A percentile compares a stretch with the other conserved stretches of the same genome.
These are phyloP conservation scores for Hypoxylon trugodes DNA, from an alignment of 495 filamentous ascomycete genomes.

Conservation along the genomic window DNA sequence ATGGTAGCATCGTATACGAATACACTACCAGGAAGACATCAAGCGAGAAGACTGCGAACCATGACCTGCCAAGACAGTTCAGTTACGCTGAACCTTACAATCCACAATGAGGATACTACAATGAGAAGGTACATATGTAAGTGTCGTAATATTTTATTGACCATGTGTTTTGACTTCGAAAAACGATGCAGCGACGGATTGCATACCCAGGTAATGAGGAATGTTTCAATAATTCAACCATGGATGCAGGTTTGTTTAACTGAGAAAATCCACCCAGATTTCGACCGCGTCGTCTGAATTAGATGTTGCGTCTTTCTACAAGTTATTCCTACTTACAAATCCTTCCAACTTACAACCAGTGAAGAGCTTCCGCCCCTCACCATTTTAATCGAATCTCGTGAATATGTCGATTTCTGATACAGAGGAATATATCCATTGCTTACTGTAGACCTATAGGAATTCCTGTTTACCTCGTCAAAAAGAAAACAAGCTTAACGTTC, in stretches of 20 bases:
- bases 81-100: constrained; percentile 9
- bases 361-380: constrained; percentile 9
- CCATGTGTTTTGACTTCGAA: constrained; percentile 12
- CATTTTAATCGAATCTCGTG: constrained; percentile 1
- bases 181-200: background rate
- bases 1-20: constrained; percentile 19
- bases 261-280: constrained; percentile 7
- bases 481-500: background rate
- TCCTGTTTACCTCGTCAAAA: constrained; percentile 2
- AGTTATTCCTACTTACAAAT: constrained; percentile 7
- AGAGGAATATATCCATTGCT: constrained; percentile 15
- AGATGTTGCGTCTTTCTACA: constrained; percentile 1
- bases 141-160: background rate
- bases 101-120: background rate
- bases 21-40: background rate
- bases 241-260: constrained; percentile 3
- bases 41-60: background rate
- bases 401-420: constrained; percentile 1
- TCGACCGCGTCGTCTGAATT: constrained; percentile 14
- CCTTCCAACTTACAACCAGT: constrained; percentile 22
- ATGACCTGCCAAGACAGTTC: background rate
- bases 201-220: background rate
- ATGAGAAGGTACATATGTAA: background rate
- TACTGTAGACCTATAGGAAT: constrained; percentile 13
- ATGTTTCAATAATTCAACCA: background rate